phyloP scores from a whole-genome alignment of 805 yeast genomes.

The Kregervanrija pseudodelftensis region DNA sequence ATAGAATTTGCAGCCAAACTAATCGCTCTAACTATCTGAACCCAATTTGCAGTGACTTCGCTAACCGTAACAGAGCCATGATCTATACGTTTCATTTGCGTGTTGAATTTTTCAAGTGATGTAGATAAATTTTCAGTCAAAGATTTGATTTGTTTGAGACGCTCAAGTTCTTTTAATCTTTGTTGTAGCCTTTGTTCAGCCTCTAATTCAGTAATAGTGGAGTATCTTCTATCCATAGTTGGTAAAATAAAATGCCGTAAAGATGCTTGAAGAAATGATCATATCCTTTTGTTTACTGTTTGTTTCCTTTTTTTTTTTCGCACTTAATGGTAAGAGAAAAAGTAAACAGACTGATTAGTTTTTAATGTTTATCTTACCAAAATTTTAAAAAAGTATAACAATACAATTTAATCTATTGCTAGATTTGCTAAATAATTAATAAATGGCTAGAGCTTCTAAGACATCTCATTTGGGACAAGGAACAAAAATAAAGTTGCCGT shows the following conservation, averaged over 20 bases:
- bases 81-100: constrained; percentile 39
- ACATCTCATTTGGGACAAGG: not conserved
- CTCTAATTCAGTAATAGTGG: constrained; percentile 12
- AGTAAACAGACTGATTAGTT: too few relatives aligned
- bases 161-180: constrained; percentile 44
- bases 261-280: not conserved
- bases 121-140: constrained; percentile 38
- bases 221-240: constrained; percentile 10
- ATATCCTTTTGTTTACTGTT: too few relatives aligned
- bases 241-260: not conserved
- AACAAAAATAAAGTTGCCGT: too few relatives aligned
- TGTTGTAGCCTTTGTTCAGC: constrained; percentile 27
- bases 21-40: constrained; percentile 50
- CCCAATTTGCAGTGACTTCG: constrained; percentile 57
- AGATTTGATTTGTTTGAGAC: constrained; percentile 39
- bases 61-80: constrained; percentile 58
- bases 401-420: too few relatives aligned
- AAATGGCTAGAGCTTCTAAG: constrained; percentile 4
- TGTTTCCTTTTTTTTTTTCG: too few relatives aligned
- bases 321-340: too few relatives aligned
- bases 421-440: not conserved
- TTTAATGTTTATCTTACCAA: too few relatives aligned
- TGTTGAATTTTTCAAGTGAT: constrained; percentile 43
- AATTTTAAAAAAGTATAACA: too few relatives aligned
- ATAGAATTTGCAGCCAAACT: constrained; percentile 53